Evolutionary conservation across 2,329 filamentous ascomycete genomes (phyloP), one percentile per base, ranked within the genome.

Genomic region (Leptographium flavum): DNA sequence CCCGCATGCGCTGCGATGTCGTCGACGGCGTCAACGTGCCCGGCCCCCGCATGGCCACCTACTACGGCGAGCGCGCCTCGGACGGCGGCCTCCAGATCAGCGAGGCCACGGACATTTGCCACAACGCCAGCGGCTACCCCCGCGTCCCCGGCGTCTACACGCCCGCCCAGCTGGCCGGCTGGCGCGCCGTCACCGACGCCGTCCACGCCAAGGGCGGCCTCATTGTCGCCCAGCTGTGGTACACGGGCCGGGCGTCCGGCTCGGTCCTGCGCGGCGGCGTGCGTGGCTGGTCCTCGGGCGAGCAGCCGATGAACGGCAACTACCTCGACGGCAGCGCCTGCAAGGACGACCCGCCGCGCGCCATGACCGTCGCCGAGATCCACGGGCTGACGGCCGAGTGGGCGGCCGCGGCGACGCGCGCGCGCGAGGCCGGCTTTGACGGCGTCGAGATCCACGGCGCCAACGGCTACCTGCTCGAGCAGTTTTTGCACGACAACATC

Each of bases 391-490:
- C 81, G 50, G 56, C 60, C 1, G 73, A 73, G 0, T 86, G 71
- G 57, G 71, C 67, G 0, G 65, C 62, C 0, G 71, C 73, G 0
- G 61, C 70, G 0, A 67, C 75, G 10, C 72, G 81, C 0, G 58
- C 84, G 0, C 63, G 66, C 0, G 65, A 69, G 42, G 83, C 83
- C 0, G 83, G 83, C 0, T 81, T 81, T 28, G 83, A 90, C 53
- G 78, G 76, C 0, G 73, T 88, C 39, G 83, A 88, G 50, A 56
- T 68, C 3, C 68, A 74, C 40, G 68, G 42, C n/a, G 73, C 71
- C 0, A 76, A 79, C 46, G 76, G 76, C 0, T 82, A 81, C 43
- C 46, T 46, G 25, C 42, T 50, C 38, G 49, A 46, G 36, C 45
- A 49, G 35, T 51, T 50, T 21, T 13, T 50, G 25, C 49, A 51